These are phyloP conservation scores for Hypomyces perniciosus DNA, from an alignment of 2,329 filamentous ascomycete genomes.

Conservation along the genomic window DNA sequence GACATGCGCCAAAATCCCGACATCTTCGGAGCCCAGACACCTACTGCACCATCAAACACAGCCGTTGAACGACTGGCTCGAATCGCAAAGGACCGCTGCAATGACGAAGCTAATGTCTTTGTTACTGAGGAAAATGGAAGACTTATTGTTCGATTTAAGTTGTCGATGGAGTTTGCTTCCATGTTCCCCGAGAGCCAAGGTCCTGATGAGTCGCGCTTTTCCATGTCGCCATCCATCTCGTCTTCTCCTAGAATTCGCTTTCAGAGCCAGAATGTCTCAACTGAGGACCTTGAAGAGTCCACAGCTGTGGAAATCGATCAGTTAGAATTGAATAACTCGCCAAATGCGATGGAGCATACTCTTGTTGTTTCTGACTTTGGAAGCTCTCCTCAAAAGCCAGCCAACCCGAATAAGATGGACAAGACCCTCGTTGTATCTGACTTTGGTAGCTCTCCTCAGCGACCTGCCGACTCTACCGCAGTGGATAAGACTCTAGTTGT, in stretches of 20 bases:
- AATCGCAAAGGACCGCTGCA: conserved; percentile 22
- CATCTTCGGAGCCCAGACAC: conserved; percentile 26
- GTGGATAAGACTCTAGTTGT: not conserved
- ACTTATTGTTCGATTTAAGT: conserved; percentile 34
- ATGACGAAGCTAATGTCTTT: conserved; percentile 26
- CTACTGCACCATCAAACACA: conserved; percentile 10
- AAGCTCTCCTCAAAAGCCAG: not conserved
- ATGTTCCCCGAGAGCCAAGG: conserved; percentile 27
- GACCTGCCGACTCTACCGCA: not conserved
- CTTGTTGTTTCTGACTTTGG: conserved; percentile 8
- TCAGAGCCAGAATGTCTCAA: not conserved
- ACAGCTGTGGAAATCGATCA: not conserved
- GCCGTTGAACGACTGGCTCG: conserved; percentile 22
- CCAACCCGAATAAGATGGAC: not conserved
- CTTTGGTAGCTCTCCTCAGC: not conserved
- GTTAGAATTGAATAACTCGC: not conserved
- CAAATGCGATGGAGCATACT: conserved; percentile 4
- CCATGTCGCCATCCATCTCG: conserved; percentile 19
- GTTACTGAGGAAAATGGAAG: conserved; percentile 24
- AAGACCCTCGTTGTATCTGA: not conserved
- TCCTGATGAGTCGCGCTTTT: conserved; percentile 22
- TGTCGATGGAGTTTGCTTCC: conserved; percentile 25
- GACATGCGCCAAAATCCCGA: conserved; percentile 31
- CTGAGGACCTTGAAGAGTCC: not conserved
- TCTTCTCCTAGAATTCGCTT: conserved; percentile 19